Conservation (phyloP, 371 early-diverging fungal genomes). For the Paraphysoderma sedebokerense region DNA sequence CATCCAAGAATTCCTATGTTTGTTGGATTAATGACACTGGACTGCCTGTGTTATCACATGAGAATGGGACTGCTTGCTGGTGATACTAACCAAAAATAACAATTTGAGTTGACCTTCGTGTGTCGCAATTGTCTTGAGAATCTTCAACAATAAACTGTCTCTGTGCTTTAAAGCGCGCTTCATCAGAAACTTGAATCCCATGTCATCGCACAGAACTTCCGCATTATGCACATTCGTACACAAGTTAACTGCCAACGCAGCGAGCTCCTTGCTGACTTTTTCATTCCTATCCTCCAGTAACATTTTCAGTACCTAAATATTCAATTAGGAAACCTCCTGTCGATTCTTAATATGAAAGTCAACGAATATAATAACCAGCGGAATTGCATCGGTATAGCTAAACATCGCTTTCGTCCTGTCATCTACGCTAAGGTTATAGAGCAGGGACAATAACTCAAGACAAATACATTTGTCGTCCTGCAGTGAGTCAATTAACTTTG, state of each 20-base stretch:
- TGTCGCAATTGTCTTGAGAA: constrained; percentile 19
- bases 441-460: constrained; percentile 11
- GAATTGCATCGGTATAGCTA: constrained; percentile 10
- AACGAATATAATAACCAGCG: constrained; percentile 6
- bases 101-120: constrained; percentile 7
- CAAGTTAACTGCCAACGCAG: constrained; percentile 25
- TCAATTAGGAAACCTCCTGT: not conserved
- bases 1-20: constrained; percentile 26
- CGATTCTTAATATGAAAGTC: not conserved
- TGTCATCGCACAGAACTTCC: constrained; percentile 14
- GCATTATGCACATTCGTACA: constrained; percentile 12
- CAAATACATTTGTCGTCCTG: constrained; percentile 8
- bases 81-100: constrained; percentile 14
- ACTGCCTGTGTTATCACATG: not conserved
- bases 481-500: constrained; percentile 10
- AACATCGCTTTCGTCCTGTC: constrained; percentile 8
- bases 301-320: constrained; percentile 14
- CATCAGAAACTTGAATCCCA: constrained; percentile 23
- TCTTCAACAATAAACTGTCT: constrained; percentile 25
- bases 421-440: constrained; percentile 26
- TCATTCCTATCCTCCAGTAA: constrained; percentile 20
- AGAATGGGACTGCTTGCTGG: not conserved
- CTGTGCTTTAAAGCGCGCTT: constrained; percentile 22
- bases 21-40: not conserved
- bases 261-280: constrained; percentile 15